Conservation (phyloP, 2,329 filamentous ascomycete genomes). For the Lanzia echinophila region DNA sequence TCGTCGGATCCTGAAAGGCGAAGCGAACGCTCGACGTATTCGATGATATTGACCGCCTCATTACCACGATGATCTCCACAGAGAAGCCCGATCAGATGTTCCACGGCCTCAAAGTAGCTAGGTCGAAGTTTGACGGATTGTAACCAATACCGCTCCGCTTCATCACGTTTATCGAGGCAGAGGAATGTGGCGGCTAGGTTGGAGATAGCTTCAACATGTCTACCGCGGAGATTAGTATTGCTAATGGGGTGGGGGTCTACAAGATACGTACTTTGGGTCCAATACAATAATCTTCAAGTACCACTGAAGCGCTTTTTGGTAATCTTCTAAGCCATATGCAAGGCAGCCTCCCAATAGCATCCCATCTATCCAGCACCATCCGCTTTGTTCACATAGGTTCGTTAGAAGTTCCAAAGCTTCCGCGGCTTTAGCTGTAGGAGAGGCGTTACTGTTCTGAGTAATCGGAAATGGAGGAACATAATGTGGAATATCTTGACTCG, state of each 20-base stretch:
- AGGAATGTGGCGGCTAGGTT: constrained; percentile 87
- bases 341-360: constrained; percentile 88
- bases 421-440: constrained; percentile 41
- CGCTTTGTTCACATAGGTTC: constrained; percentile 69
- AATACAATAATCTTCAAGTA: constrained; percentile 57
- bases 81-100: constrained; percentile 83
- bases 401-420: constrained; percentile 66
- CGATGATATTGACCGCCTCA: constrained; percentile 83
- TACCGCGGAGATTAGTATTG: constrained; percentile 12
- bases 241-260: not conserved
- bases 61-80: constrained; percentile 73
- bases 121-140: constrained; percentile 77
- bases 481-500: constrained; percentile 22
- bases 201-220: constrained; percentile 84
- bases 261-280: constrained; percentile 45
- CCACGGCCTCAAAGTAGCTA: constrained; percentile 87
- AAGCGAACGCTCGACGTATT: constrained; percentile 72
- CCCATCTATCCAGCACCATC: constrained; percentile 87
- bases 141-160: constrained; percentile 82
- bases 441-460: constrained; percentile 11
- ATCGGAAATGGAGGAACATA: constrained; percentile 24
- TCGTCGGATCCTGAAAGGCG: constrained; percentile 41
- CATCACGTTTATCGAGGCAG: constrained; percentile 71
- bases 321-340: constrained; percentile 81
- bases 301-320: constrained; percentile 69